phyloP scores from a whole-genome alignment of 805 yeast genomes.

The Priceomyces melissophilus region DNA sequence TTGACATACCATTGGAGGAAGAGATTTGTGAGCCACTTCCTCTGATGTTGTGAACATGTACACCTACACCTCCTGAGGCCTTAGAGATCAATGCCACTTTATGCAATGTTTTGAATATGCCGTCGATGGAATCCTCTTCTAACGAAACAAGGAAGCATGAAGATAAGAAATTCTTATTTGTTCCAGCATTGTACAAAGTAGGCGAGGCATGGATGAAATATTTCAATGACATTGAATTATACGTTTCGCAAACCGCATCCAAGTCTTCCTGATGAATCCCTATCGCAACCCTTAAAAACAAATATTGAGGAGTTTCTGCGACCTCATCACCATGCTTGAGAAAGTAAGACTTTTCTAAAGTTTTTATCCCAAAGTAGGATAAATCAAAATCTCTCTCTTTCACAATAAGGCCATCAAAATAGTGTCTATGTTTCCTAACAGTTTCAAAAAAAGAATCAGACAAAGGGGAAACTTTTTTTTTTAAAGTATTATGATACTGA shows the following conservation, averaged over 20 bases:
- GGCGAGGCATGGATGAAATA: conserved; percentile 95
- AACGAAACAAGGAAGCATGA: conserved; percentile 90
- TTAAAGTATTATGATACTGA: conserved; percentile 9
- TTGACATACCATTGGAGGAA: conserved; percentile 89
- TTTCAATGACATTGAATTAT: conserved; percentile 79
- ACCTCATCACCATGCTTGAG: conserved; percentile 51
- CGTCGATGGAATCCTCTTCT: conserved; percentile 94
- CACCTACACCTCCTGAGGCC: conserved; percentile 94
- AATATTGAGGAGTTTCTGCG: conserved; percentile 90
- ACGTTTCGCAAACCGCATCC: conserved; percentile 70
- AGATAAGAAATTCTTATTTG: conserved; percentile 79
- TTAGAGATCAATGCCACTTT: conserved; percentile 88
- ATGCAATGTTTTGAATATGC: conserved; percentile 86
- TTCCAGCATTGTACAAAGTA: conserved; percentile 90
- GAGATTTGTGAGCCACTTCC: conserved; percentile 84
- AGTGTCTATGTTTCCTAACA: conserved; percentile 61
- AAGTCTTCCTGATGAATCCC: conserved; percentile 81
- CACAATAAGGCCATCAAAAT: conserved; percentile 68
- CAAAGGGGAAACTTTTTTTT: conserved; percentile 51
- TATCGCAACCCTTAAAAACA: conserved; percentile 86
- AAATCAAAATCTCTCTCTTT: conserved; percentile 74
- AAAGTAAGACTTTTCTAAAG: conserved; percentile 85
- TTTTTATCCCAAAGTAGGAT: conserved; percentile 86
- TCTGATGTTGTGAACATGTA: conserved; percentile 84
- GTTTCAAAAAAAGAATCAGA: conserved; percentile 61